phyloP scores from a whole-genome alignment of 2,329 filamentous ascomycete genomes.

The Tolypocladium guangdongense region DNA sequence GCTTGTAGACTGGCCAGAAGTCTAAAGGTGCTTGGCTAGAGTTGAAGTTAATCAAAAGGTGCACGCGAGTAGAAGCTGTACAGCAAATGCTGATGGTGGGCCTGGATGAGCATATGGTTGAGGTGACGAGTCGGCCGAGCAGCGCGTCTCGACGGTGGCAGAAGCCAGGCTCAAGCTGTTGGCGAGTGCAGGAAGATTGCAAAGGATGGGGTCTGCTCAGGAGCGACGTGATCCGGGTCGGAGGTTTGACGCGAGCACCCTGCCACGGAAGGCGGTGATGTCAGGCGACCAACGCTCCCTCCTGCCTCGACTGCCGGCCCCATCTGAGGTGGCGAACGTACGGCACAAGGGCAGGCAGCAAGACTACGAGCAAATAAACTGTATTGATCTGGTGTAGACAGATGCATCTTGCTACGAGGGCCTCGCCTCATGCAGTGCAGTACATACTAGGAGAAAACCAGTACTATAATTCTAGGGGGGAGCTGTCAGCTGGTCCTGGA shows the following conservation, averaged over 20 bases:
- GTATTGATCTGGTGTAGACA: conserved; percentile 6
- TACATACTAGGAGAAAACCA: conserved; percentile 3
- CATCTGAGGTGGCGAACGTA: not conserved
- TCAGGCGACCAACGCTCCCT: not conserved
- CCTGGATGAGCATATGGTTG: not conserved
- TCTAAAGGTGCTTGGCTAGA: conserved; percentile 2
- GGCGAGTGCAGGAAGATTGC: not conserved
- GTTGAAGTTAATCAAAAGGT: conserved; percentile 1
- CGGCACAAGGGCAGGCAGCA: too few relatives aligned
- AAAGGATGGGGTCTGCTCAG: not conserved
- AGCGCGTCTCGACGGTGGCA: not conserved
- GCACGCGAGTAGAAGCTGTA: not conserved
- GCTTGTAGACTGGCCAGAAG: conserved; percentile 1
- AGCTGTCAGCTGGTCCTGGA: too few relatives aligned
- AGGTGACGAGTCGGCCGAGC: not conserved
- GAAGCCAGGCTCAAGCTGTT: not conserved
- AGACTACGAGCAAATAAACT: not conserved
- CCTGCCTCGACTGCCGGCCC: not conserved
- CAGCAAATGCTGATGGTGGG: not conserved
- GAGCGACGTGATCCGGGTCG: not conserved
- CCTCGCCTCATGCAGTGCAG: conserved; percentile 1
- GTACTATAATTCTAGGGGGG: not conserved
- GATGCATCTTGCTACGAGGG: conserved; percentile 4
- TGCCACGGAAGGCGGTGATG: not conserved
- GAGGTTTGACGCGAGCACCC: not conserved